Evolutionary conservation across 2,329 filamentous ascomycete genomes (phyloP).

Genomic region (Simplicillium sp.): DNA sequence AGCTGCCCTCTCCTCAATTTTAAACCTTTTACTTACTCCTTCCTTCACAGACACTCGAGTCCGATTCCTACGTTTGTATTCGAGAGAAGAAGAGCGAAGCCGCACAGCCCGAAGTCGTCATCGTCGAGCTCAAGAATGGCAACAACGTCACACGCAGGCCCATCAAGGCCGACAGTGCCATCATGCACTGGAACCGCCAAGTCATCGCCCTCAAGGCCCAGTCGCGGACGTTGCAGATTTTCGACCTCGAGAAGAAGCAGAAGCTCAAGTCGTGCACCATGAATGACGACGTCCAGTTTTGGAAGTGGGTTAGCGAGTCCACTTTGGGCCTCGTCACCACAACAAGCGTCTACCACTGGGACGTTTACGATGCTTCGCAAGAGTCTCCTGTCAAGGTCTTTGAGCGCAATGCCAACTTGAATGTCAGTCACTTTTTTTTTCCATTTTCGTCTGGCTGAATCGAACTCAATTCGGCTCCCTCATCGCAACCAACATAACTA

Average conservation of each 20-base stretch:
- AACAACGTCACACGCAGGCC: conserved; percentile 91
- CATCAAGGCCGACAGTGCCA: conserved; percentile 98
- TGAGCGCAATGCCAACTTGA: conserved; percentile 84
- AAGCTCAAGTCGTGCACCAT: conserved; percentile 96
- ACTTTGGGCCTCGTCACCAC: conserved; percentile 87
- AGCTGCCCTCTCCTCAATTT: background rate
- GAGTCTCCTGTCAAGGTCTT: conserved; percentile 81
- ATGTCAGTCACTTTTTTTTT: conserved; percentile 42
- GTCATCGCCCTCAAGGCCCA: conserved; percentile 96
- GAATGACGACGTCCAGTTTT: conserved; percentile 96
- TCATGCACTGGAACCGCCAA: conserved; percentile 97
- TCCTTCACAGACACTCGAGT: conserved; percentile 76
- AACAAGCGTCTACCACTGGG: conserved; percentile 91
- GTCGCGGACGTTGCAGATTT: conserved; percentile 91
- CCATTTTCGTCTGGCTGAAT: background rate
- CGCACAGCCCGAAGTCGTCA: conserved; percentile 86
- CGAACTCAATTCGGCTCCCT: background rate
- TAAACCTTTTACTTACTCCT: conserved; percentile 12
- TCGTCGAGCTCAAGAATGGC: conserved; percentile 93
- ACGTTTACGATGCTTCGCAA: conserved; percentile 80
- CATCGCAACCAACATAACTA: conserved; percentile 6
- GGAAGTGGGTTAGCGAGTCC: conserved; percentile 96
- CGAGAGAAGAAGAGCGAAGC: conserved; percentile 85
- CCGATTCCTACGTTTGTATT: conserved; percentile 91
- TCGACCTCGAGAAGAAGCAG: conserved; percentile 84